These are phyloP conservation scores for Globisporangium sylvaticum DNA, from an alignment of 352 stramenopile species.

Conservation along the genomic window DNA sequence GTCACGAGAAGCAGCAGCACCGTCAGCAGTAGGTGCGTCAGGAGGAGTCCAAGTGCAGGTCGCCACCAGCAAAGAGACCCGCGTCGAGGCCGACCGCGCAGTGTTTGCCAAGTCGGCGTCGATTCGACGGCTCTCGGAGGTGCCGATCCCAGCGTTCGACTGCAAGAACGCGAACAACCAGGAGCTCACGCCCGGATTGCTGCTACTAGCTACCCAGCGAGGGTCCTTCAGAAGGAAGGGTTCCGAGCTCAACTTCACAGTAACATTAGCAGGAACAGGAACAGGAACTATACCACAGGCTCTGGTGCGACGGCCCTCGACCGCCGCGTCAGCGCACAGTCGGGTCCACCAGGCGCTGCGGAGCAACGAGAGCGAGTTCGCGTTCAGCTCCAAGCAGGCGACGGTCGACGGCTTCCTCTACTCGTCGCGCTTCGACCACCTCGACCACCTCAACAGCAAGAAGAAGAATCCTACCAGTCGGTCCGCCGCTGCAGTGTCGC, in stretches of 20 bases:
- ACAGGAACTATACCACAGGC: neutral
- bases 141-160: slow-evolving; percentile 6
- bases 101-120: slow-evolving; percentile 40
- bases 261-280: neutral
- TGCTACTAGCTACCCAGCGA: neutral
- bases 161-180: slow-evolving; percentile 12
- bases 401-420: slow-evolving; percentile 50
- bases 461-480: neutral
- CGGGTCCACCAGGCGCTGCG: slow-evolving; percentile 56
- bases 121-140: slow-evolving; percentile 22
- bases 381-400: slow-evolving; percentile 41
- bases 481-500: slow-evolving; percentile 4
- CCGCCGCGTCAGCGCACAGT: slow-evolving; percentile 44
- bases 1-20: neutral
- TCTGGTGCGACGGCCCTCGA: slow-evolving; percentile 29
- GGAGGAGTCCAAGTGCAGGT: neutral
- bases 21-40: neutral
- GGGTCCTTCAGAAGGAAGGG: neutral
- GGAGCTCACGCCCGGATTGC: neutral
- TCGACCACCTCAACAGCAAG: slow-evolving; percentile 21
- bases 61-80: slow-evolving; percentile 12
- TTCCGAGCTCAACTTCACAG: neutral
- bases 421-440: slow-evolving; percentile 46
- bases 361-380: slow-evolving; percentile 51
- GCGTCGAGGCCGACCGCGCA: slow-evolving; percentile 23